Evolutionary conservation across 176 grass and related monocot genomes (phyloP), one percentile per base, ranked within the genome.

Genomic region (Oryza rufipogon): DNA sequence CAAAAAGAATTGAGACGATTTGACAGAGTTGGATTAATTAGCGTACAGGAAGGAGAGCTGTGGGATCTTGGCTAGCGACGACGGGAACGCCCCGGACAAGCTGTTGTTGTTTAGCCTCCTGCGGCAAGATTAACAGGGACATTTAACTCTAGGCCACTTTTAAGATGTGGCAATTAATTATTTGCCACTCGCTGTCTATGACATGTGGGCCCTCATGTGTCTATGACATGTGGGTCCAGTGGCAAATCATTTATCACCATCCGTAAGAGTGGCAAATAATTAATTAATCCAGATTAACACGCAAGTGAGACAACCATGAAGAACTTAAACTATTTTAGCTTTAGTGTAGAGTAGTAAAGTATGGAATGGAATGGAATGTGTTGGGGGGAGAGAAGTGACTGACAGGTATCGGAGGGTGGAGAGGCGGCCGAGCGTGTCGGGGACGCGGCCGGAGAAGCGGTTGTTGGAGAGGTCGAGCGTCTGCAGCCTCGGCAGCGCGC

Each of bases 91-190:
- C 11, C 93, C 96, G 65, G 91, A 95, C 80, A 98, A 80, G 87
- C 89, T 95, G 87, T 98, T 98, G 85, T 98, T 98, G 93, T 98
- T 98, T 13, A 98, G 87, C 70, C 93, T 87, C 91, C 93, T 95
- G 36, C 49, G 30, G 52, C 67, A 61, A 78, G 33, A 23, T 34
- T 34, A 34, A 8, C 10, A 54, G n/a, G n/a, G n/a, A n/a, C n/a
- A n/a, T n/a, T n/a, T n/a, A n/a, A n/a, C n/a, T n/a, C n/a, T n/a
- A n/a, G n/a, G n/a, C n/a, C n/a, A n/a, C n/a, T n/a, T n/a, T n/a
- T n/a, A n/a, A n/a, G n/a, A n/a, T n/a, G n/a, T n/a, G n/a, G n/a
- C n/a, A n/a, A n/a, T n/a, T n/a, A n/a, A n/a, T n/a, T n/a, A n/a
- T n/a, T n/a, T n/a, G n/a, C n/a, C n/a, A n/a, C n/a, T n/a, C n/a